These are phyloP conservation scores for Solanum corneliomulleri DNA, from an alignment of 257 asterid genomes.

Conservation along the genomic window DNA sequence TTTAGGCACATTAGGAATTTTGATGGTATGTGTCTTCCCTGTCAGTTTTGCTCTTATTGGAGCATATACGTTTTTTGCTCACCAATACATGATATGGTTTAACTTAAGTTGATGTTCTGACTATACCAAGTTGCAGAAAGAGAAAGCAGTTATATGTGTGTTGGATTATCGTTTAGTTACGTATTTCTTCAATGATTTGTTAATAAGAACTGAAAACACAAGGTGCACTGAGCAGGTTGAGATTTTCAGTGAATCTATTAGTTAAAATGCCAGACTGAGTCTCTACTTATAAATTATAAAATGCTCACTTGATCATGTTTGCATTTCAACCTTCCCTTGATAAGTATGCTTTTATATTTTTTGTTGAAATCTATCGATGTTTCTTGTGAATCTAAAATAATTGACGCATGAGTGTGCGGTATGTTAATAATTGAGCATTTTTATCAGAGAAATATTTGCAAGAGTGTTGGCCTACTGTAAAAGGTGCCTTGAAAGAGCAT, in stretches of 20 bases:
- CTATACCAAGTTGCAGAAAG: not conserved
- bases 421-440: not conserved
- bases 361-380: not conserved
- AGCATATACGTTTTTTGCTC: not conserved
- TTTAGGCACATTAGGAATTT: not conserved
- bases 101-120: not conserved
- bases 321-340: not conserved
- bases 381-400: not conserved
- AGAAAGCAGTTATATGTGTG: not conserved
- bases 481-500: slow-evolving; percentile 63
- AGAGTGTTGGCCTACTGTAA: slow-evolving; percentile 78
- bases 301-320: not conserved
- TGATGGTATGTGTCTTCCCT: not conserved
- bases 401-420: not conserved
- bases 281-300: not conserved
- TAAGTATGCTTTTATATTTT: not conserved
- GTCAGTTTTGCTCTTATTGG: not conserved
- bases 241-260: not conserved
- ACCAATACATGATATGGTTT: not conserved
- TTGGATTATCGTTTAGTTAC: not conserved
- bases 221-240: not conserved
- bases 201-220: not conserved
- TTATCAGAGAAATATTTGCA: slow-evolving; percentile 71
- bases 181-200: not conserved
- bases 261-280: not conserved